A percentile compares a stretch with the other conserved stretches of the same genome.
Conservation (phyloP, 352 stramenopile species). For the Phytophthora gonapodyides region DNA sequence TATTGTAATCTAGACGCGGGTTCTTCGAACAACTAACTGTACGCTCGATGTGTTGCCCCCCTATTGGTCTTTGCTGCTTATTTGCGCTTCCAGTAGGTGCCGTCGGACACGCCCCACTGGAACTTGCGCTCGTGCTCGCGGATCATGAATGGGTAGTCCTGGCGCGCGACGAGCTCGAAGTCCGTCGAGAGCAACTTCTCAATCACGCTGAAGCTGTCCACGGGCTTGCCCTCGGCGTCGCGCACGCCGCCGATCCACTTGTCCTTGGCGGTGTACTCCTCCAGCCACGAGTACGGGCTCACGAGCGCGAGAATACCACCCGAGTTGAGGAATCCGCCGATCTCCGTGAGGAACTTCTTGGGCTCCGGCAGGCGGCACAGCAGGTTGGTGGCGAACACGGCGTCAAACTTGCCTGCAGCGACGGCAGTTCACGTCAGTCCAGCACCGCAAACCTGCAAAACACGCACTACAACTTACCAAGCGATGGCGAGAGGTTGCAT, state of each 20-base stretch:
- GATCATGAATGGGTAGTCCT: slow-evolving; percentile 92
- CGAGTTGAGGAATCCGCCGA: slow-evolving; percentile 87
- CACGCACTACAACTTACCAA: slow-evolving; percentile 83
- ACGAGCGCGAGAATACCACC: slow-evolving; percentile 94
- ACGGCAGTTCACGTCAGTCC: slow-evolving; percentile 10
- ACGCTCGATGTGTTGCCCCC: slow-evolving; percentile 1
- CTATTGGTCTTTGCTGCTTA: no score
- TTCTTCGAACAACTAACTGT: slow-evolving; percentile 21
- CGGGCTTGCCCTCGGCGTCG: slow-evolving; percentile 44
- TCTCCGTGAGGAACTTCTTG: slow-evolving; percentile 85
- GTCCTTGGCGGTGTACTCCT: slow-evolving; percentile 95
- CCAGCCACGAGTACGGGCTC: slow-evolving; percentile 97
- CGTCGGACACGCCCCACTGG: slow-evolving; percentile 91
- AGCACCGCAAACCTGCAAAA: slow-evolving; percentile 38
- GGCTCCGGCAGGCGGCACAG: slow-evolving; percentile 95
- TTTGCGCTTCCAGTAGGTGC: slow-evolving; percentile 86
- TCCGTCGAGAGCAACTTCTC: slow-evolving; percentile 52
- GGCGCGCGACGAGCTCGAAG: slow-evolving; percentile 82
- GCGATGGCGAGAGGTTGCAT: slow-evolving; percentile 78
- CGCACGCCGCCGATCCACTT: slow-evolving; percentile 83
- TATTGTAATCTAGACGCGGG: slow-evolving; percentile 37
- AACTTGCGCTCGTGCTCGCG: slow-evolving; percentile 93
- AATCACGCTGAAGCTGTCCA: slow-evolving; percentile 76
- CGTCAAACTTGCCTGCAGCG: slow-evolving; percentile 89
- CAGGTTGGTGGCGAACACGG: slow-evolving; percentile 95